Base-by-base conservation (phyloP, 306 rosid species). In the Cicer chorassanicum region DNA sequence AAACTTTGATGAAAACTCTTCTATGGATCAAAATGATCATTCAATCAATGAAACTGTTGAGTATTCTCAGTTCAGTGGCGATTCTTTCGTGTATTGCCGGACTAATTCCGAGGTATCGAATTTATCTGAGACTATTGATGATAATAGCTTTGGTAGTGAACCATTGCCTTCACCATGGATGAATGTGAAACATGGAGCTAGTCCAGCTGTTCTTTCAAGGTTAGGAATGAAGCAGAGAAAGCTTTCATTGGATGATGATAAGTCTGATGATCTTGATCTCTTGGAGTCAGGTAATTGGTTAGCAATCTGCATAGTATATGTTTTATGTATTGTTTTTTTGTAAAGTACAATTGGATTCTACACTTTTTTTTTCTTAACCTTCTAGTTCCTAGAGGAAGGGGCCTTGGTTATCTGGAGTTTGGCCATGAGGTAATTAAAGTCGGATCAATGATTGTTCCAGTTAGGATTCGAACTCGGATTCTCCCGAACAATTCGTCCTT, bases 11-110 rank as follows among this genome's bases (percentile, higher is more conserved):
- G 86, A 93, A 36, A 75, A 78, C 43, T 90, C 92, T 82, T 93
- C 97, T 54, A 72, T 88, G 71, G 93, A 91, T 81, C 96, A 87
- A 41, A 88, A 82, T 68, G 95, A 88, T 56, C 87, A 78, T 67
- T 89, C 96, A 40, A 65, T 86, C 64, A 68, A 76, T 21, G 93
- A 86, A 65, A 88, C 93, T 24, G 81, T 84, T 1, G 87, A 74
- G 29, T 76, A 53, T 74, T 92, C 92, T 9, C 83, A 93, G 18
- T 8, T 87, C 62, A 95, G 97, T 38, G 85, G 85, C 12, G 89
- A 81, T 40, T 92, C 96, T 9, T 89, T 72, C n/a, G 82, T 84
- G 5, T 86, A 84, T 67, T 87, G 75, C 74, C 66, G 93, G 78
- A 85, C 88, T 38, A 86, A 78, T 73, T 94, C 98, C 0, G 93